Evolutionary conservation across 768 basidiomycete genomes (phyloP), one percentile per base, ranked within the genome.

Genomic region (Sarcodon sp.): DNA sequence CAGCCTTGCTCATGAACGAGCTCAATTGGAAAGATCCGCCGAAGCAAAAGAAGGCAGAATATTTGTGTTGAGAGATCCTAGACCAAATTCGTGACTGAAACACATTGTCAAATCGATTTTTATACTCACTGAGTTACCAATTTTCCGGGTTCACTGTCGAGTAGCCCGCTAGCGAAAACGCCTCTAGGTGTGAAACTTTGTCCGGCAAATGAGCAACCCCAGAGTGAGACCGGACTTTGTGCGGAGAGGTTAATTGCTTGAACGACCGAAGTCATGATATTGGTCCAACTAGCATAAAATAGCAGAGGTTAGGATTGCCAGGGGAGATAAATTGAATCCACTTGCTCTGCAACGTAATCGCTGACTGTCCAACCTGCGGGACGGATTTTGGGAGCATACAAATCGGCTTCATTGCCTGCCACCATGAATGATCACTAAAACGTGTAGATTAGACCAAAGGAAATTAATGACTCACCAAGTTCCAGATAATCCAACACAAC

Each of bases 1-100:
- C 76, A 68, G 43, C 69, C 55, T 85, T 84, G 32, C 71, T 74
- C 80, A 84, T 83, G 46, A 86, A 64, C 51, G 80, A 76, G 54
- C 77, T 72, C 9, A 86, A 60, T 33, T 78, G 58, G 21, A 71
- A 73, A 21, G 65, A 67, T 37, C 59, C 70, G 12, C 82, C 82
- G 6, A 62, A 52, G 52, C 80, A 82, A 57, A 80, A 83, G 3
- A 75, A 72, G 10, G 80, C 79, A n/a, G 77, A 78, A 55, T 69
- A 69, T 9, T 58, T 59, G 48, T 67, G 66, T 51, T 78, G 76
- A 4, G 77, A 78, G 50, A 79, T 70, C 11, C 76, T 79, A 50
- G n/a, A 21, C 33, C 33, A 37, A 37, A 43, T 32, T 32, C 47
- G 46, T 33, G 43, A 44, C 7, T 13, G 32, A 7, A 27, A 44